Conservation (phyloP, 768 basidiomycete genomes). For the Rubroboletus satanas region DNA sequence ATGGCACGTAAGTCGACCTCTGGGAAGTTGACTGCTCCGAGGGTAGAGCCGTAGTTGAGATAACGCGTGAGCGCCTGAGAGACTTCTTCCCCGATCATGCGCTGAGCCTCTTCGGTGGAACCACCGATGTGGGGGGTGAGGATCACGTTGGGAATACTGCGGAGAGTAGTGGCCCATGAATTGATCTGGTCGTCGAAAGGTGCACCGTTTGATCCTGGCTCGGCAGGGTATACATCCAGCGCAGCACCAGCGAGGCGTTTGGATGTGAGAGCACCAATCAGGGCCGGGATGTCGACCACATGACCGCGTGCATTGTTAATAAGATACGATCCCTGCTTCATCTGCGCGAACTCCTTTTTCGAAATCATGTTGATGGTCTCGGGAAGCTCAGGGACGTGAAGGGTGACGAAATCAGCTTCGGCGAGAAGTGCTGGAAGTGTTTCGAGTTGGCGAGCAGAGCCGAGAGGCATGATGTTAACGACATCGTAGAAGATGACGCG, state of each 20-base stretch:
- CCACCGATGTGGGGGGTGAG: constrained; percentile 99
- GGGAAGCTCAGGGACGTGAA: constrained; percentile 94
- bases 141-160: constrained; percentile 82
- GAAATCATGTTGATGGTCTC: constrained; percentile 97
- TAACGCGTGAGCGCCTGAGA: constrained; percentile 81
- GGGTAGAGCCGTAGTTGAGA: constrained; percentile 85
- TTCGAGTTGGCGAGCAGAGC: constrained; percentile 87
- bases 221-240: constrained; percentile 91
- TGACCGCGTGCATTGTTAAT: constrained; percentile 97
- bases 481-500: constrained; percentile 95
- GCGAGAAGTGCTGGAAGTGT: constrained; percentile 67
- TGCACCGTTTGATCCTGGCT: constrained; percentile 89
- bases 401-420: constrained; percentile 88
- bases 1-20: constrained; percentile 96
- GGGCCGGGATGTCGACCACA: constrained; percentile 92
- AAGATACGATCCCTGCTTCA: constrained; percentile 94
- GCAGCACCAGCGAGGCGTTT: constrained; percentile 85
- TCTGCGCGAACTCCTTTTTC: constrained; percentile 66
- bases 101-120: constrained; percentile 97
- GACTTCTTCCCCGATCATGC: constrained; percentile 96
- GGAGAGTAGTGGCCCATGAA: constrained; percentile 73
- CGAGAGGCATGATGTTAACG: constrained; percentile 95
- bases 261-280: constrained; percentile 76
- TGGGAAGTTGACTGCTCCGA: constrained; percentile 98
- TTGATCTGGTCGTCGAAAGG: constrained; percentile 89